Evolutionary conservation across 441 rosid species (phyloP), one percentile per base, ranked within the genome.

Genomic region (Populus hybrid): DNA sequence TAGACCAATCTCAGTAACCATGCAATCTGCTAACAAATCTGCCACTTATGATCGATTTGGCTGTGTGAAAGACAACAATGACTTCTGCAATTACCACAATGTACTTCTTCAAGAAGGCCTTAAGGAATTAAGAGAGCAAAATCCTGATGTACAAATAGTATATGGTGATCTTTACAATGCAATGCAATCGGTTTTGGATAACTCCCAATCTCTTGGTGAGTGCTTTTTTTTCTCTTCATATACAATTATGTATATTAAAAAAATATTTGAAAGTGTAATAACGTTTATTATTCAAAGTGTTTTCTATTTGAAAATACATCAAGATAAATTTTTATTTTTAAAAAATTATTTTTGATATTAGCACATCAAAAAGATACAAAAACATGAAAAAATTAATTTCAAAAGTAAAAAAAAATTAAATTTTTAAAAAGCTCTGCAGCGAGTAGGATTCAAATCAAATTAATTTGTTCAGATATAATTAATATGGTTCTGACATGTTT

Each of bases 121-220:
- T 1, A 5, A 3, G 1, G 8, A 34, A n/a, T 16, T 73, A 35
- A n/a, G 24, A 14, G 32, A 32, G 10, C 2, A 20, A 12, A 1
- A 77, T 8, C 77, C 80, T 46, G 1, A 69, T 10, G 78, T 42
- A 0, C n/a, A 18, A 9, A 50, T 81, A 6, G 6, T 77, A 4
- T 69, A 77, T 35, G 80, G 73, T 42, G 78, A 81, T 50, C 1
- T 35, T 3, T 77, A 73, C 28, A 50, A n/a, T 7, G 69, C 83
- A 0, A 23, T 36, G 5, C 20, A 16, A 8, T 59, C 26, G n/a
- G 3, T 81, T 34, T n/a, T 81, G 11, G 38, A 59, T 1, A 34
- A 81, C 54, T 38, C 24, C 8, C 0, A 67, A 23, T 21, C 16
- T 9, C 61, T 73, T 24, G 83, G 78, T 81, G 16, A 70, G 72